Evolutionary conservation across 2,329 filamentous ascomycete species (phyloP).

Genomic region (Boeremia exigua): DNA sequence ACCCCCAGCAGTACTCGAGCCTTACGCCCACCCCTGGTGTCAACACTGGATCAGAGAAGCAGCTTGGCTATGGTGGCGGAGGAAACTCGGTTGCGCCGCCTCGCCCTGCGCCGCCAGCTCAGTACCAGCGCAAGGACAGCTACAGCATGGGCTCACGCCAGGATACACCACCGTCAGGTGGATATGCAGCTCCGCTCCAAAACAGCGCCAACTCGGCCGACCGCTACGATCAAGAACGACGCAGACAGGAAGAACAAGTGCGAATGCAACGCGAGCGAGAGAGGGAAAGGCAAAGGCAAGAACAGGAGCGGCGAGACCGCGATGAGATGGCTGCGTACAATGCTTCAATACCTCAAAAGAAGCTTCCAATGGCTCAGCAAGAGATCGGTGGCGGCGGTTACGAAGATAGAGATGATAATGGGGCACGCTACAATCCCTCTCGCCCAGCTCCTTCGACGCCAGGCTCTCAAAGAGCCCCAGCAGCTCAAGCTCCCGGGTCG

Average conservation of each 20-base stretch:
- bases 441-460: conserved; percentile 85
- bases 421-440: conserved; percentile 79
- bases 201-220: conserved; percentile 45
- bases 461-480: conserved; percentile 44
- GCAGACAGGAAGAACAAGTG: conserved; percentile 51
- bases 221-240: conserved; percentile 37
- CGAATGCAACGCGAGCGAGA: conserved; percentile 42
- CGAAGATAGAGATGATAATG: conserved; percentile 53
- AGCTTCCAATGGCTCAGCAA: conserved; percentile 82
- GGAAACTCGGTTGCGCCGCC: conserved; percentile 58
- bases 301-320: conserved; percentile 57
- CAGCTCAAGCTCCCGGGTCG: conserved; percentile 59
- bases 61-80: conserved; percentile 53
- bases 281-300: conserved; percentile 48
- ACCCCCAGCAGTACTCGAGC: conserved; percentile 71
- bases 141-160: conserved; percentile 45
- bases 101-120: conserved; percentile 53
- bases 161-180: conserved; percentile 38
- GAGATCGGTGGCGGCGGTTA: conserved; percentile 71
- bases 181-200: conserved; percentile 36
- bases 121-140: conserved; percentile 54
- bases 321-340: conserved; percentile 89
- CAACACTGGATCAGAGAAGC: conserved; percentile 53
- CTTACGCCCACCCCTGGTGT: conserved; percentile 71
- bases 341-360: conserved; percentile 82